Percentiles rank a stretch among this genome's conserved stretches.
phyloP scores from a whole-genome alignment of 306 rosid species.

The Medicago lupulina region DNA sequence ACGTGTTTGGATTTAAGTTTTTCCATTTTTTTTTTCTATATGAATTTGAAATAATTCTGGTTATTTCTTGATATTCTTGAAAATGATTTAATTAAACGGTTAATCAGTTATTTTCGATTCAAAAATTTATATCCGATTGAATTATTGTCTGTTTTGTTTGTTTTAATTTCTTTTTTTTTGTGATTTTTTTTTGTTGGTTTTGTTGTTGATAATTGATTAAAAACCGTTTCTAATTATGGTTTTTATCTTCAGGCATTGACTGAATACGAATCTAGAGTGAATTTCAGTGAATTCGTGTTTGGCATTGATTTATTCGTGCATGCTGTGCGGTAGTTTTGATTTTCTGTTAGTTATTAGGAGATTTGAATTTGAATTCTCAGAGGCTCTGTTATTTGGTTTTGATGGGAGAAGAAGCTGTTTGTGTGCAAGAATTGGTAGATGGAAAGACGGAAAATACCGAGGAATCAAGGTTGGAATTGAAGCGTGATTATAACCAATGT shows the following conservation, averaged over 20 bases:
- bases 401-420: constrained; percentile 82
- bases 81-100: constrained; percentile 36
- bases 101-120: constrained; percentile 34
- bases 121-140: neutral
- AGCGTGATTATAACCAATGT: constrained; percentile 65
- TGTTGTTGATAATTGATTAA: constrained; percentile 9
- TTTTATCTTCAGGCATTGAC: constrained; percentile 32
- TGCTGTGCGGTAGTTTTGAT: constrained; percentile 54
- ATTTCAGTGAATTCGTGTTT: constrained; percentile 14
- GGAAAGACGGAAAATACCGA: constrained; percentile 53
- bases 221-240: constrained; percentile 17
- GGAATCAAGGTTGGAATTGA: constrained; percentile 58
- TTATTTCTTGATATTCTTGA: neutral
- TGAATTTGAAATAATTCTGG: constrained; percentile 35
- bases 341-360: constrained; percentile 33
- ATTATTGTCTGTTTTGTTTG: neutral
- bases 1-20: constrained; percentile 37
- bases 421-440: constrained; percentile 53
- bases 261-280: constrained; percentile 31
- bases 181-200: neutral
- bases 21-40: constrained; percentile 36
- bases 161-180: constrained; percentile 10
- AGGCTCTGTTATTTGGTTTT: constrained; percentile 57
- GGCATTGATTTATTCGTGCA: constrained; percentile 44
- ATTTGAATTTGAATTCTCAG: constrained; percentile 36